A percentile compares a stretch with the other conserved stretches of the same genome.
Evolutionary conservation across 1,284 basidiomycete genomes (phyloP).

Genomic region (Pseudozyma tsukubaensis): DNA sequence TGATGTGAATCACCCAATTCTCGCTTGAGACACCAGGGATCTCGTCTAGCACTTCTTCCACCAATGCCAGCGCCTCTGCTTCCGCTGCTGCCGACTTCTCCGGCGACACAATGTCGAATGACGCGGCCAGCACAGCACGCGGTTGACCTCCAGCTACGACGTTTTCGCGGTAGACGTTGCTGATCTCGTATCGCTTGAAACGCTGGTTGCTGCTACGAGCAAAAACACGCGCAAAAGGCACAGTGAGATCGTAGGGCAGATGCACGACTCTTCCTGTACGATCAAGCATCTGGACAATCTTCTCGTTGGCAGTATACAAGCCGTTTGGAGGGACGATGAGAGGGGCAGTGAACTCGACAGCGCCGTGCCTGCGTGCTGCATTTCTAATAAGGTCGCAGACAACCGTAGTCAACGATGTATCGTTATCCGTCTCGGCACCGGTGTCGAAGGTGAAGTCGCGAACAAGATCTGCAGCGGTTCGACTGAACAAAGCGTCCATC

Average conservation of each 20-base stretch:
- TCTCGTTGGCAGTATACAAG: conserved; percentile 82
- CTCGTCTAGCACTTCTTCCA: conserved; percentile 64
- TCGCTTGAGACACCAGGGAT: conserved; percentile 62
- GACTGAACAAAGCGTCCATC: conserved; percentile 52
- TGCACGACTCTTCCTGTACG: conserved; percentile 71
- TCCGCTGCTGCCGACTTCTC: conserved; percentile 65
- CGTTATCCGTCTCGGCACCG: conserved; percentile 77
- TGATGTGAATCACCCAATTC: conserved; percentile 65
- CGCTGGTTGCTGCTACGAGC: conserved; percentile 79
- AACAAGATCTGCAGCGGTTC: conserved; percentile 74
- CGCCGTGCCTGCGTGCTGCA: conserved; percentile 88
- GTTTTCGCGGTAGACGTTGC: conserved; percentile 67
- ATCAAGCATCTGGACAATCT: conserved; percentile 83
- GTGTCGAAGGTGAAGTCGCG: conserved; percentile 84
- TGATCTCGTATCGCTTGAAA: conserved; percentile 89
- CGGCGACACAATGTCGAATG: conserved; percentile 69
- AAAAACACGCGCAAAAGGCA: conserved; percentile 86
- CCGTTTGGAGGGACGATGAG: conserved; percentile 79
- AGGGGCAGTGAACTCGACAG: conserved; percentile 85
- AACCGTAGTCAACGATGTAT: conserved; percentile 79
- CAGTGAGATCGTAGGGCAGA: conserved; percentile 71
- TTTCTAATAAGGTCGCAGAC: conserved; percentile 81
- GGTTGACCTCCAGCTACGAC: conserved; percentile 69
- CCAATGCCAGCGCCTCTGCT: conserved; percentile 63
- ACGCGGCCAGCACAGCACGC: conserved; percentile 64